Percentiles rank a stretch among this genome's conserved stretches.
Evolutionary conservation across 2,329 filamentous ascomycete genomes (phyloP).

Genomic region (Scedosporium aurantiacum): DNA sequence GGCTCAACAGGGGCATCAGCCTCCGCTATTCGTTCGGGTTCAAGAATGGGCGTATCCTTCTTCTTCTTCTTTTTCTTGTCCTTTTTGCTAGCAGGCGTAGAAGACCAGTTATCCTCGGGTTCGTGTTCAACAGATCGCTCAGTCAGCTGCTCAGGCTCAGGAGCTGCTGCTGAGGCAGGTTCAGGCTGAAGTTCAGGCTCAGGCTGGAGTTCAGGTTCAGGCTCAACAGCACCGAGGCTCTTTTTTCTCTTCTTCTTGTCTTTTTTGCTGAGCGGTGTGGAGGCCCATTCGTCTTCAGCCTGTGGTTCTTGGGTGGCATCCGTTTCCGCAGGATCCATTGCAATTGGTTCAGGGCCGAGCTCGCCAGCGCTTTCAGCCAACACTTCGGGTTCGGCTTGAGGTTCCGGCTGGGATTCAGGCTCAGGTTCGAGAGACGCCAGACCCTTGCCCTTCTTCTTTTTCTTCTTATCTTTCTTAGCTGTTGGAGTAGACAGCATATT

Average conservation of each 20-base stretch:
- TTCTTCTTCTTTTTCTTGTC: neutral
- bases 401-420: neutral
- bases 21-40: neutral
- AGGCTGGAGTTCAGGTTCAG: neutral
- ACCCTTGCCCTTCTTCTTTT: neutral
- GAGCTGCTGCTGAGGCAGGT: neutral
- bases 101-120: neutral
- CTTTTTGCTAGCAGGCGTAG: neutral
- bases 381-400: neutral
- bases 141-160: neutral
- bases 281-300: neutral
- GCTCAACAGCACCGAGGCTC: neutral
- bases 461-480: slow-evolving; percentile 2
- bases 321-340: neutral
- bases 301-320: no score
- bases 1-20: neutral
- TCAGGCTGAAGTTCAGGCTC: neutral
- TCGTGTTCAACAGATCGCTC: neutral
- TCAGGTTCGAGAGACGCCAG: neutral
- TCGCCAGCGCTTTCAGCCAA: neutral
- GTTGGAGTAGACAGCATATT: neutral
- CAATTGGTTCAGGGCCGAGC: neutral
- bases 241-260: slow-evolving; percentile 3
- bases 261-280: neutral
- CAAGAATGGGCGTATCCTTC: neutral